These are phyloP conservation scores for Pulveroboletus sp. DNA, from an alignment of 768 basidiomycete genomes.

Conservation along the genomic window DNA sequence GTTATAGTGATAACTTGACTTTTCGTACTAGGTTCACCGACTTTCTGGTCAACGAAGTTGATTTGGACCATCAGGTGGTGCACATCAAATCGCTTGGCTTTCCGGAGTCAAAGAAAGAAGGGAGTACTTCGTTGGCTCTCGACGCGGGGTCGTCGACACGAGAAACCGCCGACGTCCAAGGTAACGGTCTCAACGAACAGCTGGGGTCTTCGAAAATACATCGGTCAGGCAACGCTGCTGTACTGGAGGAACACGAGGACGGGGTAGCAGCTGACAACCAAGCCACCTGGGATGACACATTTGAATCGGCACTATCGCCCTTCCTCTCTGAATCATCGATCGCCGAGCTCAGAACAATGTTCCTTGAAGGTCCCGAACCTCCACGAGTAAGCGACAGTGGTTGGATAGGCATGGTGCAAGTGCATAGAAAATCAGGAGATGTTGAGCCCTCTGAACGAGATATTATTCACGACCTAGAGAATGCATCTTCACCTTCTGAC, in stretches of 20 bases:
- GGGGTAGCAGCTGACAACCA: conserved; percentile 15
- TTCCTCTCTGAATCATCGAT: conserved; percentile 66
- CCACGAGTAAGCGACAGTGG: conserved; percentile 72
- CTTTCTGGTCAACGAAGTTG: conserved; percentile 92
- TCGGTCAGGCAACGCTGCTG: neutral
- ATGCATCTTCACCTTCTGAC: conserved; percentile 24
- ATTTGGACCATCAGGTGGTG: conserved; percentile 74
- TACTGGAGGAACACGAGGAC: neutral
- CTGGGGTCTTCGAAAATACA: conserved; percentile 5
- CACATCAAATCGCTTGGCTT: conserved; percentile 77
- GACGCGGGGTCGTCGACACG: conserved; percentile 15
- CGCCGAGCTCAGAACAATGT: conserved; percentile 65
- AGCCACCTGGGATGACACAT: conserved; percentile 66
- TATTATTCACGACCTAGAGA: neutral
- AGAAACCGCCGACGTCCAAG: conserved; percentile 13
- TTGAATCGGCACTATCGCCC: conserved; percentile 51
- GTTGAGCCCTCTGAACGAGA: conserved; percentile 17
- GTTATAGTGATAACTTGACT: neutral
- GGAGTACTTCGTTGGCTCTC: conserved; percentile 24
- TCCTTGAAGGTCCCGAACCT: conserved; percentile 77
- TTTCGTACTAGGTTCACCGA: conserved; percentile 85
- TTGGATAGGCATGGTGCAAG: conserved; percentile 55
- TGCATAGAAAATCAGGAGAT: conserved; percentile 31
- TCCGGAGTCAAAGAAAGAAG: conserved; percentile 54
- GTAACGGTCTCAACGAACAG: neutral